Evolutionary conservation across 2,329 filamentous ascomycete species (phyloP).

Genomic region (Diaporthe citrichinensis): DNA sequence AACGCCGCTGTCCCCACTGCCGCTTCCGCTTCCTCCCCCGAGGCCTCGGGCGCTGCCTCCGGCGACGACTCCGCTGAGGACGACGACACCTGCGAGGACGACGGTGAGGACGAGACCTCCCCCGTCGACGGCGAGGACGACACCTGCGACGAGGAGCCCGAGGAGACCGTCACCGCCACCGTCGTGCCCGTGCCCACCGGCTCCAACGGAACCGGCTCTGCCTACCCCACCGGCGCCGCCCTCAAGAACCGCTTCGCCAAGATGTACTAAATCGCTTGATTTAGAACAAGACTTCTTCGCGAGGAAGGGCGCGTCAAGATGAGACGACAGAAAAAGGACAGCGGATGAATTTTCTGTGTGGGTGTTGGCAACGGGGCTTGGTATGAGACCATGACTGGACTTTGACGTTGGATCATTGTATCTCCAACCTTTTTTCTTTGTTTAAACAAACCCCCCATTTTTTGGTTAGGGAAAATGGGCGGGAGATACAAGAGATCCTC

Average conservation of each 20-base stretch:
- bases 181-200: conserved; percentile 34
- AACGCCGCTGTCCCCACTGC: conserved; percentile 33
- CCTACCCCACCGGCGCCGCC: conserved; percentile 40
- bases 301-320: neutral
- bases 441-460: conserved; percentile 18
- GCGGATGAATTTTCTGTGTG: conserved; percentile 3
- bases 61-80: conserved; percentile 1
- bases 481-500: conserved; percentile 25
- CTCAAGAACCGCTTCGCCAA: conserved; percentile 41
- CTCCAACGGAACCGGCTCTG: conserved; percentile 37
- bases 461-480: neutral
- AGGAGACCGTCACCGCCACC: conserved; percentile 42
- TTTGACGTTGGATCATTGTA: conserved; percentile 35
- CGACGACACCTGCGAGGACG: conserved; percentile 36
- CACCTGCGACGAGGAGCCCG: conserved; percentile 35
- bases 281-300: neutral
- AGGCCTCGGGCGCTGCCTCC: neutral
- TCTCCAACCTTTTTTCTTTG: conserved; percentile 38
- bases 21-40: conserved; percentile 1
- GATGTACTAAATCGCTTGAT: conserved; percentile 37
- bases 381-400: conserved; percentile 41
- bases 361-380: conserved; percentile 33
- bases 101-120: conserved; percentile 23
- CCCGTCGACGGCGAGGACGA: conserved; percentile 20
- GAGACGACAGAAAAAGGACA: neutral